Evolutionary conservation across 352 stramenopile species (phyloP).

Genomic region (Globisporangium recalcitrans): DNA sequence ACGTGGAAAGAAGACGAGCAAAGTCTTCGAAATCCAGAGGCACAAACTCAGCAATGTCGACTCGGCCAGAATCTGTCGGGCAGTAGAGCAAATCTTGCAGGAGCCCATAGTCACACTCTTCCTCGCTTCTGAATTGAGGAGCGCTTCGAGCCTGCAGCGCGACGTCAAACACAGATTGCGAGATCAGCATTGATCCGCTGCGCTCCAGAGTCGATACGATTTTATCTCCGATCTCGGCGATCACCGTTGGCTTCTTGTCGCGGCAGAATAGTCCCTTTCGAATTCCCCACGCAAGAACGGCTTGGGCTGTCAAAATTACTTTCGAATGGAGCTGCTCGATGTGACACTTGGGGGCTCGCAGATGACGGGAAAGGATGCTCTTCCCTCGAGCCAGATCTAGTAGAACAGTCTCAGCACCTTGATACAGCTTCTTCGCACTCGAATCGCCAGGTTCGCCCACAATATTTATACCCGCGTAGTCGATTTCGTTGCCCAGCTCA

Average conservation of each 20-base stretch:
- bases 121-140: conserved; percentile 18
- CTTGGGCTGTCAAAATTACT: conserved; percentile 28
- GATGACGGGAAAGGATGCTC: conserved; percentile 1
- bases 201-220: conserved; percentile 5
- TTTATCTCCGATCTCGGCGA: conserved; percentile 9
- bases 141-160: conserved; percentile 14
- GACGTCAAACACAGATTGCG: neutral
- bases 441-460: conserved; percentile 17
- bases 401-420: conserved; percentile 22
- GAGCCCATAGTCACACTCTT: conserved; percentile 29
- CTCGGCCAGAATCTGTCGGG: conserved; percentile 28
- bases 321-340: conserved; percentile 12
- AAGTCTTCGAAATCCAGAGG: conserved; percentile 25
- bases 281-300: conserved; percentile 35
- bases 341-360: neutral
- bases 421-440: conserved; percentile 21
- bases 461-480: conserved; percentile 31
- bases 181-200: neutral
- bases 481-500: conserved; percentile 33
- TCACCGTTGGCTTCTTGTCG: conserved; percentile 7
- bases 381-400: conserved; percentile 9
- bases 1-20: conserved; percentile 24
- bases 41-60: conserved; percentile 35
- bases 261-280: conserved; percentile 34
- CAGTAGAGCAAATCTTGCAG: conserved; percentile 28